These are phyloP conservation scores for Cardamine resedifolia DNA, from an alignment of 345 rosid genomes.

Conservation along the genomic window DNA sequence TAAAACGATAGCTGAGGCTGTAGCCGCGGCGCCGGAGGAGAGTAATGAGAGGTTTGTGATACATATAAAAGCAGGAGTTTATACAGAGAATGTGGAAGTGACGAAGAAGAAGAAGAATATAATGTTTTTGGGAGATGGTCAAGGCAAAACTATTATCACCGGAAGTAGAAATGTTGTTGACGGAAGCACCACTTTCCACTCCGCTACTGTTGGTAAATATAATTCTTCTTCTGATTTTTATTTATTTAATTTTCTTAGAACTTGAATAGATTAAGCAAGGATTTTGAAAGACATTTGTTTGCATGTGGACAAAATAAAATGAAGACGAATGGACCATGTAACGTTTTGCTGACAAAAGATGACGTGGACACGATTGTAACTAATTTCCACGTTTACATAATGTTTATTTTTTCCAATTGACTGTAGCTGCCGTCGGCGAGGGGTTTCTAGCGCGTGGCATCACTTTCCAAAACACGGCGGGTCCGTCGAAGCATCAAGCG, in stretches of 20 bases:
- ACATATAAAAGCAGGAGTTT: constrained; percentile 70
- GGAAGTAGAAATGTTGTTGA: constrained; percentile 65
- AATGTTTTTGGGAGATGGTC: constrained; percentile 86
- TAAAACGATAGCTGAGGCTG: constrained; percentile 61
- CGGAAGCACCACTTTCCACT: constrained; percentile 79
- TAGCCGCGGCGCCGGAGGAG: constrained; percentile 66
- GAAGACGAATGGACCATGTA: neutral
- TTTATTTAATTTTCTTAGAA: neutral
- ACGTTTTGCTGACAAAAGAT: neutral
- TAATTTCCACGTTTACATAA: neutral
- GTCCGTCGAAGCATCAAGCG: constrained; percentile 82
- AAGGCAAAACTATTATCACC: constrained; percentile 64
- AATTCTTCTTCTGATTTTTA: neutral
- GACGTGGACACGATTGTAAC: neutral
- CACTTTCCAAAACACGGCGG: constrained; percentile 70
- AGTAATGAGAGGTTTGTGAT: constrained; percentile 68
- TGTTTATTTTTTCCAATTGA: too few relatives aligned
- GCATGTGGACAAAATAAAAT: neutral
- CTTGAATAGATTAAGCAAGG: neutral
- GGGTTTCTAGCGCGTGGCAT: constrained; percentile 73
- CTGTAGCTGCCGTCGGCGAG: constrained; percentile 68
- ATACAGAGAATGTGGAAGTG: constrained; percentile 77
- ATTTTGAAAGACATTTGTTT: neutral
- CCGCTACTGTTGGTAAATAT: constrained; percentile 87
- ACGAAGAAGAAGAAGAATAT: constrained; percentile 60